Percentiles rank a stretch among this genome's conserved stretches.
These are phyloP conservation scores for Pleurotus platypus DNA, from an alignment of 768 basidiomycete genomes.

Conservation along the genomic window DNA sequence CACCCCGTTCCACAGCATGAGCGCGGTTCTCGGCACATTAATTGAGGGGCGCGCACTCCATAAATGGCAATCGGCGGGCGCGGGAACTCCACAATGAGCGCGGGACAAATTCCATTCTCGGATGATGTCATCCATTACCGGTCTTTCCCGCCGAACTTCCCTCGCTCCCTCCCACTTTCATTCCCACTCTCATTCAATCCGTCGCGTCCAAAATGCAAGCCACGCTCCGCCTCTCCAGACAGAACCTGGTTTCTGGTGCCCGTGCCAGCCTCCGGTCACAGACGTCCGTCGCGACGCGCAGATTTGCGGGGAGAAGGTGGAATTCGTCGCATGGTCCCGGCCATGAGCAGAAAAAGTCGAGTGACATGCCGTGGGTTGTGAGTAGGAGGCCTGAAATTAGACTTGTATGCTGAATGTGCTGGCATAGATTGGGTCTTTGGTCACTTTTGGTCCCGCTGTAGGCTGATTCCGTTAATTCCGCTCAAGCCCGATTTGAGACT, in stretches of 20 bases:
- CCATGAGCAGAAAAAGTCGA: constrained; percentile 11
- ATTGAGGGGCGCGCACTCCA: too few species aligned
- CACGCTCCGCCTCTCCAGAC: constrained; percentile 2
- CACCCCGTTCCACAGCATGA: too few species aligned
- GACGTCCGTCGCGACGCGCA: neutral
- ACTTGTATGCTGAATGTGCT: neutral
- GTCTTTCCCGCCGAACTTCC: constrained; percentile 9
- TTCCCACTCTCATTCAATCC: too few species aligned
- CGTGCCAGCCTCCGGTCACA: constrained; percentile 9
- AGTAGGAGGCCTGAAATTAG: neutral
- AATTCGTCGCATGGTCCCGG: constrained; percentile 9
- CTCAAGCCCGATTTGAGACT: neutral
- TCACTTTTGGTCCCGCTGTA: constrained; percentile 13
- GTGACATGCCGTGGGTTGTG: constrained; percentile 17
- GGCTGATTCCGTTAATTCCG: neutral
- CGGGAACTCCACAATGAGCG: too few species aligned
- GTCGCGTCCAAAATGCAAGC: too few species aligned
- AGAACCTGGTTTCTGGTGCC: constrained; percentile 4
- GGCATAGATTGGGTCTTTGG: constrained; percentile 13
- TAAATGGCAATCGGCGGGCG: too few species aligned
- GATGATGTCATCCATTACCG: constrained; percentile 11
- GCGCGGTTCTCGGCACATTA: too few species aligned
- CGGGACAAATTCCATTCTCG: neutral
- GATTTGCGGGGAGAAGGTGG: constrained; percentile 8
- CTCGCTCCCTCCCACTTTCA: too few species aligned